A percentile compares a stretch with the other conserved stretches of the same genome.
phyloP scores from a whole-genome alignment of 176 grass and related monocot genomes.

The Cenchrus americanus region DNA sequence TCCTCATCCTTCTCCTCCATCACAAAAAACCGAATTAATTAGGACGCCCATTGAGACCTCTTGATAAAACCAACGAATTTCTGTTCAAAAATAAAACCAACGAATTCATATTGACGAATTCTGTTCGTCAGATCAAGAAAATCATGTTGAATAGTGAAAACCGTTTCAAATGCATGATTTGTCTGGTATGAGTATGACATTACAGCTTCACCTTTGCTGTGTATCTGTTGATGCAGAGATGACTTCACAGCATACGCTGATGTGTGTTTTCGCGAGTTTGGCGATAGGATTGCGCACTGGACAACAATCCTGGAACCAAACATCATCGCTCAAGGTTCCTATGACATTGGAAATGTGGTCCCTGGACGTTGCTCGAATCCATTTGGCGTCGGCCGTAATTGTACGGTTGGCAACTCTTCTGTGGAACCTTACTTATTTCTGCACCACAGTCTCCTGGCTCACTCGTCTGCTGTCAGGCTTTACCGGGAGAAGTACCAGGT shows the following conservation, averaged over 20 bases:
- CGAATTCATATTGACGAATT: too few relatives aligned
- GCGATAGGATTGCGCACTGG: conserved; percentile 60
- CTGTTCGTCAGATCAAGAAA: too few relatives aligned
- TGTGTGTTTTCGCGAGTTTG: conserved; percentile 62
- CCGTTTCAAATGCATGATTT: background rate
- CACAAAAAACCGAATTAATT: too few relatives aligned
- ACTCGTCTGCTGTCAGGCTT: conserved; percentile 56
- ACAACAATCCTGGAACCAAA: conserved; percentile 64
- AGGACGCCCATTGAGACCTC: too few relatives aligned
- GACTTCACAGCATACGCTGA: conserved; percentile 71
- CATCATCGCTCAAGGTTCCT: conserved; percentile 34
- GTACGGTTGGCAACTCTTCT: conserved; percentile 51
- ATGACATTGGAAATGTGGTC: conserved; percentile 32
- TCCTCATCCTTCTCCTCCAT: too few relatives aligned
- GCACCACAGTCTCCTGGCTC: conserved; percentile 58
- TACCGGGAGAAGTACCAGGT: conserved; percentile 62
- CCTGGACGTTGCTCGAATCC: conserved; percentile 57
- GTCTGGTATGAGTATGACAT: background rate
- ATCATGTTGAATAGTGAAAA: background rate
- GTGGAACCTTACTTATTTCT: conserved; percentile 58
- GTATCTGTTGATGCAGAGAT: conserved; percentile 31
- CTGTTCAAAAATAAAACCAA: too few relatives aligned
- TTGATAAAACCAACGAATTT: too few relatives aligned
- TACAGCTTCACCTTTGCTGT: background rate
- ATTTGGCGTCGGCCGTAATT: conserved; percentile 41